Percentiles rank a stretch among this genome's conserved stretches.
phyloP scores from a whole-genome alignment of 306 rosid genomes.

The Delonix regia region DNA sequence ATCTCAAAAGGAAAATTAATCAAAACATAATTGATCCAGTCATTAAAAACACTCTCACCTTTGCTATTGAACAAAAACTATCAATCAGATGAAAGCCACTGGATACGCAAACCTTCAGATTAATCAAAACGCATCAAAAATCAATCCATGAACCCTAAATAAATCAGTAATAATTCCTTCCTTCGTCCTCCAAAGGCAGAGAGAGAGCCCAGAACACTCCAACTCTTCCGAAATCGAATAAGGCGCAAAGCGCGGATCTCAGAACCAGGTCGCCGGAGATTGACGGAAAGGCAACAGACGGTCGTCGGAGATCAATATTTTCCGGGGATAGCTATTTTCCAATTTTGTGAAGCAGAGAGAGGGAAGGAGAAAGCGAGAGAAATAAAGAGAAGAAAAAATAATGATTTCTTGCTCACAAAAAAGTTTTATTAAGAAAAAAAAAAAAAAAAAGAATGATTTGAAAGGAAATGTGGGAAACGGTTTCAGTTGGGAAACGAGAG shows the following conservation, averaged over 20 bases:
- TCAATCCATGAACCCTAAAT: not conserved
- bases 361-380: not conserved
- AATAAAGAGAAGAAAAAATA: not conserved
- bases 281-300: not conserved
- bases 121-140: not conserved
- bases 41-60: conserved; percentile 19
- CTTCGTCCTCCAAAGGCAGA: not conserved
- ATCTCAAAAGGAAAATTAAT: conserved; percentile 5
- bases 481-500: conserved; percentile 47
- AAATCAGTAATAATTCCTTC: not conserved
- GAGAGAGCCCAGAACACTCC: not conserved
- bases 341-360: conserved; percentile 19
- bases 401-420: not conserved
- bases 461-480: conserved; percentile 40
- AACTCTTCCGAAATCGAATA: conserved; percentile 2
- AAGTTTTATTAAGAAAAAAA: not conserved
- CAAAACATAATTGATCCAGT: not conserved
- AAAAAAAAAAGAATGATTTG: not conserved
- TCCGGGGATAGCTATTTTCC: conserved; percentile 32
- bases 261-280: conserved; percentile 22
- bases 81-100: not conserved
- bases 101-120: conserved; percentile 14
- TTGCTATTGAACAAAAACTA: not conserved
- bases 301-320: conserved; percentile 29
- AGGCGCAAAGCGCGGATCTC: not conserved